These are phyloP conservation scores for Albifimbria verrucaria DNA, from an alignment of 2,329 filamentous ascomycete species.

Conservation along the genomic window DNA sequence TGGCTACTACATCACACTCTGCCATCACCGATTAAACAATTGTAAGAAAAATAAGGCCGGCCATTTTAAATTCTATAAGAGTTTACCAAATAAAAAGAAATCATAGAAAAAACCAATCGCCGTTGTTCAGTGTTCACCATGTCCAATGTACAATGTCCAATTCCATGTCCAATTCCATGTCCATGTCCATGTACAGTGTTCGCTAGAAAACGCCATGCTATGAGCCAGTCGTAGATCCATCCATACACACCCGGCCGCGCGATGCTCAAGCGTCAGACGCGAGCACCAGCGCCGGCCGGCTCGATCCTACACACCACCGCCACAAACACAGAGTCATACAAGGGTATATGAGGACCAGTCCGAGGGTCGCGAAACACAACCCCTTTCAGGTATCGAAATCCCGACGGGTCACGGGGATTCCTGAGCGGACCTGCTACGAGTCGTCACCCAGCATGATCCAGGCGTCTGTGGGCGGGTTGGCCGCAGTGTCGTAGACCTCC, in stretches of 20 bases:
- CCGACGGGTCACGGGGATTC: slow-evolving; percentile 22
- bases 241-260: not conserved
- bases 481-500: slow-evolving; percentile 25
- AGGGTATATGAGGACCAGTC: slow-evolving; percentile 34
- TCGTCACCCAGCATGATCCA: slow-evolving; percentile 44
- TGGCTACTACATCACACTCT: too few relatives aligned
- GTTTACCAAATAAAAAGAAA: too few relatives aligned
- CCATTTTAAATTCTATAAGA: too few relatives aligned
- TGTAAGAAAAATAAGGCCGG: too few relatives aligned
- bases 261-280: slow-evolving; percentile 23
- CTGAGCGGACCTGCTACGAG: slow-evolving; percentile 41
- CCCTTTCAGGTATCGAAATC: slow-evolving; percentile 11
- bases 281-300: slow-evolving; percentile 16
- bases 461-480: slow-evolving; percentile 25
- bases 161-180: too few relatives aligned
- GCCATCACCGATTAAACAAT: too few relatives aligned
- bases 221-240: too few relatives aligned
- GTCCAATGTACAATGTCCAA: too few relatives aligned
- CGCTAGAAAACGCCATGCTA: too few relatives aligned
- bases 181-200: too few relatives aligned
- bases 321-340: slow-evolving; percentile 12
- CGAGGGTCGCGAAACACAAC: slow-evolving; percentile 20
- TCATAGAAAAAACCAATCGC: too few relatives aligned
- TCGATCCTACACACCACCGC: slow-evolving; percentile 4
- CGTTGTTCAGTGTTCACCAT: too few relatives aligned